A percentile compares a stretch with the other conserved stretches of the same genome.
Evolutionary conservation across 805 yeast species (phyloP).

Genomic region (Dipodascopsis uninucleata): DNA sequence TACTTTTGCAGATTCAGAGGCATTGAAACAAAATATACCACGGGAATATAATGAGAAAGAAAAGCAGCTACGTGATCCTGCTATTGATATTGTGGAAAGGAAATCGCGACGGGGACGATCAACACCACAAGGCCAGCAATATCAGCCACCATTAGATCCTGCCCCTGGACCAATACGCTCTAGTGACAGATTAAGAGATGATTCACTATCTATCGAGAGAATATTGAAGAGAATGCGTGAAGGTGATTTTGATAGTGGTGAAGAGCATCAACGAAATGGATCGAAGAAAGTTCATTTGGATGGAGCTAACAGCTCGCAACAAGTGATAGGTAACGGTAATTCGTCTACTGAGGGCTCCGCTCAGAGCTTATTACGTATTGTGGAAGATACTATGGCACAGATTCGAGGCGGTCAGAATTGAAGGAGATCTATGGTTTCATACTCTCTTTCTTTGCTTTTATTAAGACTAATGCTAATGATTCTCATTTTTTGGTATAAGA

Average conservation of each 20-base stretch:
- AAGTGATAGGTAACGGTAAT: not conserved
- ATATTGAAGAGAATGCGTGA: slow-evolving; percentile 16
- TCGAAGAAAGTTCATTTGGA: slow-evolving; percentile 12
- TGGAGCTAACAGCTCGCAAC: slow-evolving; percentile 1
- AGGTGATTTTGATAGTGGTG: slow-evolving; percentile 5
- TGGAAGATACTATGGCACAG: slow-evolving; percentile 19
- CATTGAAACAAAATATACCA: slow-evolving; percentile 28
- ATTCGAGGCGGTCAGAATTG: slow-evolving; percentile 10
- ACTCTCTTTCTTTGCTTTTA: too few species aligned
- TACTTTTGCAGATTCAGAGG: slow-evolving; percentile 28
- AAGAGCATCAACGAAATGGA: not conserved
- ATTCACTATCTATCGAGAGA: slow-evolving; percentile 7
- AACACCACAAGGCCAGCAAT: slow-evolving; percentile 11
- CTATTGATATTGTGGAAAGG: slow-evolving; percentile 13
- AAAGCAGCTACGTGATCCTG: slow-evolving; percentile 18
- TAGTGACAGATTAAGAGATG: slow-evolving; percentile 3
- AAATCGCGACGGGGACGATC: slow-evolving; percentile 5
- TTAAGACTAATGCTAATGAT: too few species aligned
- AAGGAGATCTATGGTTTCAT: too few species aligned
- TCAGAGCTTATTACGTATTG: slow-evolving; percentile 11
- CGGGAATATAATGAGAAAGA: slow-evolving; percentile 4
- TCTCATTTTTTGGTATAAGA: too few species aligned
- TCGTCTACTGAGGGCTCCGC: slow-evolving; percentile 1
- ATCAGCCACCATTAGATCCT: slow-evolving; percentile 11
- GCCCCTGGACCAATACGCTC: slow-evolving; percentile 18